These are phyloP conservation scores for Zopfochytrium polystomum DNA, from an alignment of 371 early-diverging fungal genomes.

Conservation along the genomic window DNA sequence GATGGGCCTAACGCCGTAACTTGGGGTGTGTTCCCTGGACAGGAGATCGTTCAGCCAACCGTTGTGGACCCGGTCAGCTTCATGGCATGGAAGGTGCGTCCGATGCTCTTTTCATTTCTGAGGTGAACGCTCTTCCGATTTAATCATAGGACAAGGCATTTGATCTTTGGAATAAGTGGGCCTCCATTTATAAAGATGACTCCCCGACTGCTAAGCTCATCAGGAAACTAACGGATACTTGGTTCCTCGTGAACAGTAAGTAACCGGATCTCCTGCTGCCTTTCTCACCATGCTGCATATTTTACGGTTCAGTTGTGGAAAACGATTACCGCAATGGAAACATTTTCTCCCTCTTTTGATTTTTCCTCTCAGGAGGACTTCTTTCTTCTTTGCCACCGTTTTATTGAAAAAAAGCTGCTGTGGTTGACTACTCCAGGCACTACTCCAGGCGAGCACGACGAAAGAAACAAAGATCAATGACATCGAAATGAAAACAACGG, in stretches of 20 bases:
- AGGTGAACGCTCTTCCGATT: too few relatives aligned
- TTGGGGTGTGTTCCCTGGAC: constrained; percentile 98
- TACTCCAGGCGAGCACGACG: too few relatives aligned
- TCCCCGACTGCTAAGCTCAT: constrained; percentile 64
- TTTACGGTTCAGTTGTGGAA: constrained; percentile 66
- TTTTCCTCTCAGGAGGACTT: too few relatives aligned
- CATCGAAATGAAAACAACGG: too few relatives aligned
- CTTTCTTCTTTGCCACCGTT: too few relatives aligned
- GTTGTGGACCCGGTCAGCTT: constrained; percentile 89
- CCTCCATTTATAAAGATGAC: constrained; percentile 62
- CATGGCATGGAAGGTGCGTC: constrained; percentile 82
- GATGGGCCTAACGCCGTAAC: constrained; percentile 94
- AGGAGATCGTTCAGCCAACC: constrained; percentile 95
- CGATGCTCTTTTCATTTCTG: constrained; percentile 26
- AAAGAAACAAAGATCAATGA: too few relatives aligned
- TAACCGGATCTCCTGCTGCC: background rate
- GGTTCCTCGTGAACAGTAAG: constrained; percentile 79
- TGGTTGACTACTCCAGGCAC: too few relatives aligned
- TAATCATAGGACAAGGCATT: constrained; percentile 79
- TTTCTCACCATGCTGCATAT: background rate
- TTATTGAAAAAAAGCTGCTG: too few relatives aligned
- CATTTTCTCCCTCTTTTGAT: background rate
- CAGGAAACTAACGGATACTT: constrained; percentile 65
- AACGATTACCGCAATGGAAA: constrained; percentile 79
- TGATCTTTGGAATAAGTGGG: constrained; percentile 92